phyloP scores from a whole-genome alignment of 192 early-diverging fungal genomes.

The Coemansia sp. region DNA sequence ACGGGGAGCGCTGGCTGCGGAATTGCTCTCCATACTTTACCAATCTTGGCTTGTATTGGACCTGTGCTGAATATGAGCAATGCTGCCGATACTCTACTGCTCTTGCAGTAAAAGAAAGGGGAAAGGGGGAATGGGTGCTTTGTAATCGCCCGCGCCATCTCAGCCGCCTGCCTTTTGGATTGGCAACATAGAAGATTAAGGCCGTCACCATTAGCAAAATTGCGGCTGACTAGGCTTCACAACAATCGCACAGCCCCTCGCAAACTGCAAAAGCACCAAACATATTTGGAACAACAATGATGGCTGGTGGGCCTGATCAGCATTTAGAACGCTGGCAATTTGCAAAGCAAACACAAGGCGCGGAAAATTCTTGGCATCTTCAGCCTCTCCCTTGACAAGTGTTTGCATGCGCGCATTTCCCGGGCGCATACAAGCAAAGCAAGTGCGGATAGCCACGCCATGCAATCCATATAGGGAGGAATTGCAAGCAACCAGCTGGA shows the following conservation, averaged over 20 bases:
- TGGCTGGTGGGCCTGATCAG: slow-evolving; percentile 7
- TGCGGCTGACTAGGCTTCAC: slow-evolving; percentile 6
- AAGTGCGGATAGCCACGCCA: background rate
- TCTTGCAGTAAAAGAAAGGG: background rate
- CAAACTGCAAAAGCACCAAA: too few species aligned
- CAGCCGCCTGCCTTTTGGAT: background rate
- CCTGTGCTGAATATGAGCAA: background rate
- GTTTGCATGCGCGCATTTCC: slow-evolving; percentile 7
- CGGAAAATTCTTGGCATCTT: slow-evolving; percentile 1
- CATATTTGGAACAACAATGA: slow-evolving; percentile 12
- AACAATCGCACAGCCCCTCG: slow-evolving; percentile 8
- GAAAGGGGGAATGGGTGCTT: slow-evolving; percentile 1
- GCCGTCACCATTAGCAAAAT: background rate
- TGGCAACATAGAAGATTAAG: background rate
- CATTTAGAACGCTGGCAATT: slow-evolving; percentile 9
- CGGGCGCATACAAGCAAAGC: background rate
- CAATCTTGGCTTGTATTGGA: background rate
- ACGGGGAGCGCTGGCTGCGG: slow-evolving; percentile 15
- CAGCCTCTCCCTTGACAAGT: slow-evolving; percentile 8
- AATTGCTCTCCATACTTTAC: slow-evolving; percentile 2
- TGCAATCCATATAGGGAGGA: background rate
- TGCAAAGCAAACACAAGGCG: background rate
- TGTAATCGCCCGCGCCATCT: slow-evolving; percentile 13
- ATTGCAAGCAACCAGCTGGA: background rate
- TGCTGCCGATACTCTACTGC: slow-evolving; percentile 11